phyloP scores from a whole-genome alignment of 106 monocot species.

The Allium sativum region DNA sequence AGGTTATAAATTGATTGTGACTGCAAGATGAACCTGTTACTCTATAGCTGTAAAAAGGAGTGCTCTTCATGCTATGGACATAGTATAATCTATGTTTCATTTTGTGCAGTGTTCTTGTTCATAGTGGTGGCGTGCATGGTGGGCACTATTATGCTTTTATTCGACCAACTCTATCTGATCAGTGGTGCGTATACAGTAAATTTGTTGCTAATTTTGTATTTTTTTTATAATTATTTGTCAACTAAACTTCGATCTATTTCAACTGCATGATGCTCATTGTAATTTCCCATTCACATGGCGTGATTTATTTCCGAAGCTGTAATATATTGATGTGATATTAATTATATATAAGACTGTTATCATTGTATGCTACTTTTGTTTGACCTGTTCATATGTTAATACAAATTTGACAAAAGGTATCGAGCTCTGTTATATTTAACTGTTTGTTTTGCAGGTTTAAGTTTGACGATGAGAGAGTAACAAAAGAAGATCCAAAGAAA shows the following conservation, averaged over 20 bases:
- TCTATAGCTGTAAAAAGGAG: no score
- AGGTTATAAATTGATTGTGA: no score
- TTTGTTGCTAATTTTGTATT: neutral
- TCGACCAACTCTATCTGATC: conserved; percentile 65
- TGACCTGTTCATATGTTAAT: no score
- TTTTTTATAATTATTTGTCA: neutral
- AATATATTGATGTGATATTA: no score
- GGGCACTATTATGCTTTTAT: conserved; percentile 86
- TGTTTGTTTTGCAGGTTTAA: conserved; percentile 50
- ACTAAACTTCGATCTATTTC: no score
- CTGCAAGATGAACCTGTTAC: no score
- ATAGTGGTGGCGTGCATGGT: conserved; percentile 77
- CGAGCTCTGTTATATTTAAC: neutral
- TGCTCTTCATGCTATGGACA: neutral
- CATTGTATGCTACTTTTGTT: no score
- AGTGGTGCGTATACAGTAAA: conserved; percentile 36
- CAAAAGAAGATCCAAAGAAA: conserved; percentile 77
- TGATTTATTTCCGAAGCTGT: neutral
- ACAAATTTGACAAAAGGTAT: no score
- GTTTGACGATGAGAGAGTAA: conserved; percentile 91
- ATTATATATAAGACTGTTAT: no score
- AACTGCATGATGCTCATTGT: no score
- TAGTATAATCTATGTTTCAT: neutral
- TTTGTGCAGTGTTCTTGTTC: conserved; percentile 57
- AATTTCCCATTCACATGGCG: no score